These are phyloP conservation scores for Stygiomarasmius scandens DNA, from an alignment of 1,284 basidiomycete species.

Conservation along the genomic window DNA sequence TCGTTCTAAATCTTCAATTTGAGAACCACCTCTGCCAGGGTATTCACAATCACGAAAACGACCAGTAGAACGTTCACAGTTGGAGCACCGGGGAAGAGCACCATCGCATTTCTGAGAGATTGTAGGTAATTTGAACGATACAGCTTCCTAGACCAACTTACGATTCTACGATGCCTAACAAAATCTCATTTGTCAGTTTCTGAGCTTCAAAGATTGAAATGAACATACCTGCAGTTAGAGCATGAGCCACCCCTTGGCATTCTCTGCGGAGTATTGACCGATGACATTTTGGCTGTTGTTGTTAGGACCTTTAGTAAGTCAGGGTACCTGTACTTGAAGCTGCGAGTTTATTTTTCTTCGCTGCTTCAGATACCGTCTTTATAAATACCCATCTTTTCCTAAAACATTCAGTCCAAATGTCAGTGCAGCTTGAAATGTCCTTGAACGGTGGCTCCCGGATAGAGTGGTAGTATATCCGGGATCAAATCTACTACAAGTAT, in stretches of 20 bases:
- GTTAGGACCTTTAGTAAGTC: too few species aligned
- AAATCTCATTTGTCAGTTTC: background rate
- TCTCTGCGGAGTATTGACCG: background rate
- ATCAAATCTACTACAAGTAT: too few species aligned
- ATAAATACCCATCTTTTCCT: too few species aligned
- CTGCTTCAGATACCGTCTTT: too few species aligned
- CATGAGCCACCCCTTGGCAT: conserved; percentile 4
- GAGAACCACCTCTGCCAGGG: conserved; percentile 1
- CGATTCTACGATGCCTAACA: conserved; percentile 10
- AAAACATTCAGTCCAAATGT: too few species aligned
- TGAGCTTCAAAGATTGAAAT: background rate
- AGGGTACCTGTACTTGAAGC: too few species aligned
- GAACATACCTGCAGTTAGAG: conserved; percentile 11
- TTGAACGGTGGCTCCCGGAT: too few species aligned
- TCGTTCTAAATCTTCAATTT: conserved; percentile 9
- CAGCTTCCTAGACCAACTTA: background rate
- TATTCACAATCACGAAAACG: conserved; percentile 14
- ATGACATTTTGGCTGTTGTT: too few species aligned
- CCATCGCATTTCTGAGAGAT: conserved; percentile 12
- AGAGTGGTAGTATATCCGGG: too few species aligned
- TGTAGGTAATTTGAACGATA: background rate
- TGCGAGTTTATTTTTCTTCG: too few species aligned
- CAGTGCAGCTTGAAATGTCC: too few species aligned
- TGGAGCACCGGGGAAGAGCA: conserved; percentile 8
- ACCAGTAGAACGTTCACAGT: conserved; percentile 9